Conservation (phyloP, 306 rosid genomes). For the Gillenia trifoliata region DNA sequence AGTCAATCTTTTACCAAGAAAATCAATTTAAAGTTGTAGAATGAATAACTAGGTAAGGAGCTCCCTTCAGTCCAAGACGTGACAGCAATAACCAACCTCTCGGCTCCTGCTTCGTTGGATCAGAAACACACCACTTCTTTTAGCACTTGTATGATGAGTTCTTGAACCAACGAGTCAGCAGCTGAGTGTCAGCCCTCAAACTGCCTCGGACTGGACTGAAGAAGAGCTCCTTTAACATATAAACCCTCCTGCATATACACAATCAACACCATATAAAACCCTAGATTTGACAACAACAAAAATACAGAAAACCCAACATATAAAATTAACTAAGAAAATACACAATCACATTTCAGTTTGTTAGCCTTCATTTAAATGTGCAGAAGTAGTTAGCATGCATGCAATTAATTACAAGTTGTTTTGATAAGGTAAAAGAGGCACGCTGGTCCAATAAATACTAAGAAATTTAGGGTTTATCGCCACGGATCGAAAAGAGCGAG, state of each 20-base stretch:
- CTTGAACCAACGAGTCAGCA: slow-evolving; percentile 94
- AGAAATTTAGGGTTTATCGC: not conserved
- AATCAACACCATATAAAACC: no score
- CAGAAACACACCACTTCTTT: slow-evolving; percentile 52
- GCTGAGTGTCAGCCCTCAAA: slow-evolving; percentile 42
- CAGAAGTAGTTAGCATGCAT: not conserved
- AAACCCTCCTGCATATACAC: no score
- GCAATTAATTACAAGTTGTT: not conserved
- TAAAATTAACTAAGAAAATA: no score
- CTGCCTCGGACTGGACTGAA: slow-evolving; percentile 84
- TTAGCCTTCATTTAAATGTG: no score
- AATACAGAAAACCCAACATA: not conserved
- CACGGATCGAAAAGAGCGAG: no score
- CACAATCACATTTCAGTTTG: not conserved
- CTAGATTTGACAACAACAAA: no score
- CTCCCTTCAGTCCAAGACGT: slow-evolving; percentile 99
- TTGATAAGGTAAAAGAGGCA: no score
- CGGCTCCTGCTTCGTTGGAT: slow-evolving; percentile 93
- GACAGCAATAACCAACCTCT: slow-evolving; percentile 52
- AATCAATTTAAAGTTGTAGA: not conserved
- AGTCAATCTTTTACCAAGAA: not conserved
- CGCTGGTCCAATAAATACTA: no score
- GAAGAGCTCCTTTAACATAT: slow-evolving; percentile 60
- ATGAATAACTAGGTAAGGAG: slow-evolving; percentile 31
- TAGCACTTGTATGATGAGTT: slow-evolving; percentile 33